These are phyloP conservation scores for Paxillus rubicundulus DNA, from an alignment of 768 basidiomycete genomes.

Conservation along the genomic window DNA sequence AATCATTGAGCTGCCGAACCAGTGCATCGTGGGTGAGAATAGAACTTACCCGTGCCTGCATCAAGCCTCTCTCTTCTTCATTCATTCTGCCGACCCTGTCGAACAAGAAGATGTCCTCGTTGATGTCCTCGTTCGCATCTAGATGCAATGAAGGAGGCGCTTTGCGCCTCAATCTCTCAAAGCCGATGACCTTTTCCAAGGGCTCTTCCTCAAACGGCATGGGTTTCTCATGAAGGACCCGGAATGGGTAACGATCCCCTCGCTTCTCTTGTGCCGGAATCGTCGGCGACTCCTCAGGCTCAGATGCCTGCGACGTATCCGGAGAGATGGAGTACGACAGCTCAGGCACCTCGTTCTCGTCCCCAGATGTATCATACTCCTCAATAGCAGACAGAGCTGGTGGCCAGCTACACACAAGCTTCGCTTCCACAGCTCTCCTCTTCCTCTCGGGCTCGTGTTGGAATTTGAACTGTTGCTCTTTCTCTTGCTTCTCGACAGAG, in stretches of 20 bases:
- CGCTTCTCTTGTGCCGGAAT: background rate
- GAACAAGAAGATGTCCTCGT: background rate
- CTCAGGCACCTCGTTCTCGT: slow-evolving; percentile 6
- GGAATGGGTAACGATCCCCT: background rate
- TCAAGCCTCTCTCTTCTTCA: background rate
- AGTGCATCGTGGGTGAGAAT: no score
- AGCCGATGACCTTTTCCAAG: slow-evolving; percentile 5
- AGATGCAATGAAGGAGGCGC: background rate
- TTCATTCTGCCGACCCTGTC: background rate
- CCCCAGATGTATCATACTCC: background rate
- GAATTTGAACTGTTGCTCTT: background rate
- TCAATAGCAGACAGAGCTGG: slow-evolving; percentile 9
- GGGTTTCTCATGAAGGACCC: background rate
- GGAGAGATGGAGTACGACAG: slow-evolving; percentile 14
- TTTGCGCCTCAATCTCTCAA: slow-evolving; percentile 7
- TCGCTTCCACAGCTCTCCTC: background rate
- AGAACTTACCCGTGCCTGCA: background rate
- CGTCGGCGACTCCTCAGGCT: slow-evolving; percentile 5
- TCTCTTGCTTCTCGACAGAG: background rate
- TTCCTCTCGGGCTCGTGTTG: background rate
- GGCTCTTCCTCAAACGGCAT: background rate
- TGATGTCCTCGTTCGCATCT: background rate
- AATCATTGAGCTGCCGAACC: background rate
- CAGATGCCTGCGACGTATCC: slow-evolving; percentile 3
- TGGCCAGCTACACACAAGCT: slow-evolving; percentile 23